A percentile compares a stretch with the other conserved stretches of the same genome.
These are phyloP conservation scores for Aspergillus ustus DNA, from an alignment of 2,329 filamentous ascomycete genomes.

Conservation along the genomic window DNA sequence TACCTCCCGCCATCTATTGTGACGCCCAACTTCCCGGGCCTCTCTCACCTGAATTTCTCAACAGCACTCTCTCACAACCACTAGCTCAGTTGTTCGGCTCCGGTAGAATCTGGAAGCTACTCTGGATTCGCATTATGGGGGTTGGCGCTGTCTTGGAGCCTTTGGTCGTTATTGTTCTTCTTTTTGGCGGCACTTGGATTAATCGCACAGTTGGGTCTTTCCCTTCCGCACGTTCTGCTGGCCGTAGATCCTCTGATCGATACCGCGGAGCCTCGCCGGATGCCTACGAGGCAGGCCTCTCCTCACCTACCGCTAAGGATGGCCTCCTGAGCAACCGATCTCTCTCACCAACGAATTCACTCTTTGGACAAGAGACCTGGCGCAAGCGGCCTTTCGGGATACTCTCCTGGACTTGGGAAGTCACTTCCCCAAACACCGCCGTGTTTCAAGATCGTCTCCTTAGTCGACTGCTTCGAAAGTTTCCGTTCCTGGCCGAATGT, in stretches of 20 bases:
- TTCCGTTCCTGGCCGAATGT: conserved; percentile 74
- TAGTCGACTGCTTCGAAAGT: conserved; percentile 66
- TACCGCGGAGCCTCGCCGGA: conserved; percentile 40
- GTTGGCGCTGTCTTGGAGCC: conserved; percentile 64
- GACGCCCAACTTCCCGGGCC: neutral
- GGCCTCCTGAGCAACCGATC: conserved; percentile 37
- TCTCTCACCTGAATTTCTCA: neutral
- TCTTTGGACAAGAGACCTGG: conserved; percentile 54
- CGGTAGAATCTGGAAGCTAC: neutral
- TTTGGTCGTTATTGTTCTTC: conserved; percentile 62
- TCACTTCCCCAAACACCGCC: conserved; percentile 65
- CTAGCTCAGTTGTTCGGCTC: neutral
- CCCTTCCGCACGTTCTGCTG: conserved; percentile 21
- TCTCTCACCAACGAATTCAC: conserved; percentile 46
- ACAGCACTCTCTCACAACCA: neutral
- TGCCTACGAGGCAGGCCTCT: conserved; percentile 46
- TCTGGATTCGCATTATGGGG: conserved; percentile 50
- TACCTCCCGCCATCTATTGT: neutral
- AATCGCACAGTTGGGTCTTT: conserved; percentile 55
- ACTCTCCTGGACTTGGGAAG: conserved; percentile 50
- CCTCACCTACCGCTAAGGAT: conserved; percentile 42
- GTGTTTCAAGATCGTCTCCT: conserved; percentile 64
- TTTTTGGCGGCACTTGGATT: conserved; percentile 66
- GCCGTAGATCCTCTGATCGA: conserved; percentile 25
- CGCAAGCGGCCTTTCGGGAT: conserved; percentile 55